Base-by-base conservation (phyloP, 768 basidiomycete genomes). In the Tricholoma hemisulphureum region DNA sequence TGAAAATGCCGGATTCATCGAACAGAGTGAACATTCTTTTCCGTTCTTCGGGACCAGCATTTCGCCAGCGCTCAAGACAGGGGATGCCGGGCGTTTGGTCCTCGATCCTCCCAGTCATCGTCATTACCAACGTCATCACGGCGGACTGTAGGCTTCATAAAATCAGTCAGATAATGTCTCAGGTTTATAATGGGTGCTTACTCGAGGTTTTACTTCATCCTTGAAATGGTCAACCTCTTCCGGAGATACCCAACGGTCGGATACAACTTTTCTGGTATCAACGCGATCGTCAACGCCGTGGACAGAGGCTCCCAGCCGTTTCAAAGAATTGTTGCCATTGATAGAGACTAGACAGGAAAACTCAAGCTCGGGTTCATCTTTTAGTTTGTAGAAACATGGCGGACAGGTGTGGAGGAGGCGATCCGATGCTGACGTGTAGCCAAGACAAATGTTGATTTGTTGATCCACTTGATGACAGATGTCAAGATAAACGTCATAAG, bases 151-250 rank as follows among this genome's bases (percentile, higher is more conserved):
- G 16, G 6, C 21, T 43, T n/a, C 5, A 43, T 45, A 58, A 62
- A 31, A 31, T 31, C 29, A 31, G 29, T 48, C 58, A 55, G 29
- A 74, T 69, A 4, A 61, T 55, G 2, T 61, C 57, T 4, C 64
- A 64, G 2, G n/a, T n/a, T n/a, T 66, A 70, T 57, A 69, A 72
- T 72, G 69, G 74, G 53, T 69, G 68, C 20, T 71, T 31, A 31
- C 29, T 31, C 29, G 29, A 31, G 5, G 29, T 31, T 31, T 31
- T 6, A 31, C n/a, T n/a, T n/a, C n/a, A n/a, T n/a, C n/a, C n/a
- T n/a, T n/a, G n/a, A n/a, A n/a, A n/a, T n/a, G n/a, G n/a, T n/a
- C n/a, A n/a, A n/a, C n/a, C n/a, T n/a, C n/a, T n/a, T n/a, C n/a
- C n/a, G n/a, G n/a, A n/a, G 29, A 10, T 43, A 43, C 7, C 41